phyloP scores from a whole-genome alignment of 2,329 filamentous ascomycete species.

The Pseudopyricularia javanii region DNA sequence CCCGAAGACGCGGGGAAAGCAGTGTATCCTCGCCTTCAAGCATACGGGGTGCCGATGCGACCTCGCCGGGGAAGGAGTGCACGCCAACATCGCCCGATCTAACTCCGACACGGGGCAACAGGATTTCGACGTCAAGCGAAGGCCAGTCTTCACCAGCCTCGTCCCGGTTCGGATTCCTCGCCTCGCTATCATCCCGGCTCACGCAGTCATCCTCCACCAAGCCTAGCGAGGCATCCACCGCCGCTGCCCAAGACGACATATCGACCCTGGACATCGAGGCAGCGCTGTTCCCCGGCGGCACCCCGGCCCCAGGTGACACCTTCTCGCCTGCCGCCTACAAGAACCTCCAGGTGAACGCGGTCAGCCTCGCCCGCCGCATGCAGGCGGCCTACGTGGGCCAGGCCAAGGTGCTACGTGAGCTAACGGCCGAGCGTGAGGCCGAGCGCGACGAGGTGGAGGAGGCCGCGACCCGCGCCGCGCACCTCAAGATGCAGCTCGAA shows the following conservation, averaged over 20 bases:
- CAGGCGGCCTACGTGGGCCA: conserved; percentile 46
- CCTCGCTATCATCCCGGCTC: conserved; percentile 27
- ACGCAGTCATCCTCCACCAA: conserved; percentile 14
- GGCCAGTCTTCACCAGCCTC: conserved; percentile 11
- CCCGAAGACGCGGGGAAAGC: conserved; percentile 10
- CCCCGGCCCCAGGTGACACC: conserved; percentile 29
- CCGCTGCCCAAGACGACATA: conserved; percentile 33
- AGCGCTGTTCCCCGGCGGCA: conserved; percentile 35
- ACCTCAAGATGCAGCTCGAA: conserved; percentile 48
- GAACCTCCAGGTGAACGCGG: conserved; percentile 46
- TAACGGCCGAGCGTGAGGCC: conserved; percentile 39
- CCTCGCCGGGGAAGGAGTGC: not conserved
- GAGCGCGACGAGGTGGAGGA: conserved; percentile 44
- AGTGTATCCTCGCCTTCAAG: not conserved
- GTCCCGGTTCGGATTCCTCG: conserved; percentile 33
- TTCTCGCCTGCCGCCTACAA: conserved; percentile 49
- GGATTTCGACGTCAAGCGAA: conserved; percentile 11
- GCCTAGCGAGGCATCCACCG: not conserved
- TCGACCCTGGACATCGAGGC: conserved; percentile 41
- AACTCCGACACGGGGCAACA: conserved; percentile 21
- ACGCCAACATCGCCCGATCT: not conserved
- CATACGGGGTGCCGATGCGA: not conserved
- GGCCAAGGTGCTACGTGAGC: conserved; percentile 34
- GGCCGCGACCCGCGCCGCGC: conserved; percentile 34
- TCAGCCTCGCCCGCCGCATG: conserved; percentile 39